A percentile compares a stretch with the other conserved stretches of the same genome.
phyloP scores from a whole-genome alignment of 495 filamentous ascomycete genomes.

The Trichoderma erinaceum region DNA sequence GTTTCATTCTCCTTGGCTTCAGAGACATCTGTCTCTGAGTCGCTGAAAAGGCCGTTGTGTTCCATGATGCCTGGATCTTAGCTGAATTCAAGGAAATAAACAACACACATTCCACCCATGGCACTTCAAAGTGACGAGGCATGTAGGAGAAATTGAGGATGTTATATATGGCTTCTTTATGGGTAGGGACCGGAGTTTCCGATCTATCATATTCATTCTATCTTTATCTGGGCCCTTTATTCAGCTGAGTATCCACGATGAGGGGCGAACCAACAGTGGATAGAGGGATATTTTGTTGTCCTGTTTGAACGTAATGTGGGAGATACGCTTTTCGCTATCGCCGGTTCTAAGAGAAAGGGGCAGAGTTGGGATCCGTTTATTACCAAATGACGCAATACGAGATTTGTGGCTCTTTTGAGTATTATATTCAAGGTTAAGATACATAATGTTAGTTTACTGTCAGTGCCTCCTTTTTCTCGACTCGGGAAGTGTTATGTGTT shows the following conservation, averaged over 20 bases:
- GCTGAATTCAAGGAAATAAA: not conserved
- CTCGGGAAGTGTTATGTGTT: no score
- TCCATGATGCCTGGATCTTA: not conserved
- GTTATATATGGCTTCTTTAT: not conserved
- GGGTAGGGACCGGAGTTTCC: not conserved
- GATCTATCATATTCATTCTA: not conserved
- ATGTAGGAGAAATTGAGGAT: not conserved
- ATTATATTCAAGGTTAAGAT: not conserved
- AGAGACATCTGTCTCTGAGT: not conserved
- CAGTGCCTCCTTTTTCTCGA: not conserved
- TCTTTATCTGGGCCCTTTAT: not conserved
- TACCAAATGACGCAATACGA: not conserved
- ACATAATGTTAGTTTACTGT: not conserved
- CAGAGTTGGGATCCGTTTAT: not conserved
- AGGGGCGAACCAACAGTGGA: not conserved
- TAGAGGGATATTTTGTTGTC: not conserved
- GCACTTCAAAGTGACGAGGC: not conserved
- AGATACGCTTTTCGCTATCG: not conserved
- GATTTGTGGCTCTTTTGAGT: not conserved
- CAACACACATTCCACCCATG: not conserved
- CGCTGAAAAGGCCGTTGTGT: not conserved
- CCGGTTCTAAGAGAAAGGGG: not conserved
- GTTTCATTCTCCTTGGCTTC: not conserved
- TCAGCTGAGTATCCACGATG: not conserved
- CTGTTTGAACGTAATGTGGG: not conserved